These are phyloP conservation scores for Ceratocystis albifundus DNA, from an alignment of 2,329 filamentous ascomycete genomes.

Conservation along the genomic window DNA sequence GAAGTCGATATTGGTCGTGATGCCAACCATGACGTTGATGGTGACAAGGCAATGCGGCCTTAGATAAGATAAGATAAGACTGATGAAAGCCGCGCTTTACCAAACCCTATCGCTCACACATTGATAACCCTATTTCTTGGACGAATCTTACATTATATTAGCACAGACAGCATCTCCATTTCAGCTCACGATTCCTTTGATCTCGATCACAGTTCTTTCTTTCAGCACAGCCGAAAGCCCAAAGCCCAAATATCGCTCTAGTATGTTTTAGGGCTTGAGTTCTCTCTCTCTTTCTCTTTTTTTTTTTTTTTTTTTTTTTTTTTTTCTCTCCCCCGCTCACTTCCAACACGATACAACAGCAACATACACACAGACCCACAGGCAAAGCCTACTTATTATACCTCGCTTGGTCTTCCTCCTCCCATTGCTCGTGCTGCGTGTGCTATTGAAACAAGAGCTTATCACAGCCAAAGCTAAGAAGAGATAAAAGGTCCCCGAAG, in stretches of 20 bases:
- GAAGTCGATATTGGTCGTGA: neutral
- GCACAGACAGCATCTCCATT: too few species aligned
- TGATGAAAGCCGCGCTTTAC: neutral
- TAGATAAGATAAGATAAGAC: slow-evolving; percentile 5
- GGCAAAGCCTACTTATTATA: neutral
- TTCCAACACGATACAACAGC: neutral
- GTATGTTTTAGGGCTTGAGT: neutral
- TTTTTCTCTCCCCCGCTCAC: neutral
- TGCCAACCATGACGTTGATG: neutral
- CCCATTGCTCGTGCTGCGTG: neutral
- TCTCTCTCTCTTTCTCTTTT: neutral
- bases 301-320: neutral
- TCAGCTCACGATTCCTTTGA: too few species aligned
- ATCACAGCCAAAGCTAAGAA: neutral
- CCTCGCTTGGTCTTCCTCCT: neutral
- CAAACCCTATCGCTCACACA: too few species aligned
- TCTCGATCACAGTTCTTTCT: too few species aligned
- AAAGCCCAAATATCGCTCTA: too few species aligned
- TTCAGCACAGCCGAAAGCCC: too few species aligned
- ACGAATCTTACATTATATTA: too few species aligned
- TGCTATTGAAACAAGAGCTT: slow-evolving; percentile 6
- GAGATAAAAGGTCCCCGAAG: neutral
- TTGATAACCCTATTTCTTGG: too few species aligned
- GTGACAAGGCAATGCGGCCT: neutral
- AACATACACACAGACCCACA: slow-evolving; percentile 1